Evolutionary conservation across 148 eudicot species (phyloP).

Genomic region (Dysphania ambrosioides): DNA sequence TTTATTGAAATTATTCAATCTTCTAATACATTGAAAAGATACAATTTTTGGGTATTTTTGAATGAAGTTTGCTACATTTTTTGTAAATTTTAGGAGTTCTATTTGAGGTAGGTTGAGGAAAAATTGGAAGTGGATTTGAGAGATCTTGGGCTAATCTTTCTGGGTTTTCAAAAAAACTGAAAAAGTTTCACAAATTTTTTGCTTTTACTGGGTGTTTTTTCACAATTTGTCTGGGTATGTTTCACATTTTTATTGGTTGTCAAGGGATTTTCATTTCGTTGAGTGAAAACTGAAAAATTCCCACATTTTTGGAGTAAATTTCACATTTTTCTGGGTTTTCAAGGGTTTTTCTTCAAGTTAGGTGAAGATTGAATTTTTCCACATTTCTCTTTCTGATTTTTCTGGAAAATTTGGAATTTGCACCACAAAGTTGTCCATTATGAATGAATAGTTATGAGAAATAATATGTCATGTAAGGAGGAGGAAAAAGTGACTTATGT

Average conservation of each 20-base stretch:
- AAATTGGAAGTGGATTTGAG: background rate
- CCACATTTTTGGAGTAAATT: background rate
- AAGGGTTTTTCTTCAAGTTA: background rate
- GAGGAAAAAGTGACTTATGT: background rate
- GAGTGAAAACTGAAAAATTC: background rate
- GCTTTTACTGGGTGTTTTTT: too few species aligned
- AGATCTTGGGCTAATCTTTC: background rate
- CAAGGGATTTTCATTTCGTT: background rate
- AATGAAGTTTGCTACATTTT: background rate
- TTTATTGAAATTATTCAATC: background rate
- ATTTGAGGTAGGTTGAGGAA: background rate
- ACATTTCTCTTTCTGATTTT: background rate
- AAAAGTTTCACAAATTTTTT: too few species aligned
- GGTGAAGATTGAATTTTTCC: background rate
- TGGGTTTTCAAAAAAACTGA: background rate
- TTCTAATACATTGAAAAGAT: background rate
- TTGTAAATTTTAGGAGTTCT: background rate
- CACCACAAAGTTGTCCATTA: background rate
- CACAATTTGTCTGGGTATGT: too few species aligned
- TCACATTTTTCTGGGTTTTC: background rate
- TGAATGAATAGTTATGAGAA: slow-evolving; percentile 5
- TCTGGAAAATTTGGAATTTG: background rate
- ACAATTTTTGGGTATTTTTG: background rate
- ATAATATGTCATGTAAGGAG: background rate
- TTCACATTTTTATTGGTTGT: slow-evolving; percentile 5